Conservation (phyloP, 164 flowering plant species). For the Berberis thunbergii region DNA sequence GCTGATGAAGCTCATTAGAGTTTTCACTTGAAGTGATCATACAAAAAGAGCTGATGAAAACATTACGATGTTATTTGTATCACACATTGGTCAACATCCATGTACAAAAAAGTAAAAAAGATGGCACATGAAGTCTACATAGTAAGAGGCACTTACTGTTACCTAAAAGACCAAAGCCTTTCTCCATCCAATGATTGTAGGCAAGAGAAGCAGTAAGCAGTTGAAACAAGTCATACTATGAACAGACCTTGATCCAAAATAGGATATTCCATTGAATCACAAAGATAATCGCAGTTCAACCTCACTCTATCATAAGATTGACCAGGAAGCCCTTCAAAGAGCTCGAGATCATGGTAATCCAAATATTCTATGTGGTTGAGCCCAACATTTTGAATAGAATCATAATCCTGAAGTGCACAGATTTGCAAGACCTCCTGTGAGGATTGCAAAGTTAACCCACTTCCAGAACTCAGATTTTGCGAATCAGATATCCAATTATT, state of each 20-base stretch:
- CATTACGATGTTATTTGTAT: no score
- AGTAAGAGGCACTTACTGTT: no score
- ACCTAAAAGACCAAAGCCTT: no score
- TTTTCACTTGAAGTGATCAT: no score
- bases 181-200: neutral
- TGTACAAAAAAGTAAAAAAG: neutral
- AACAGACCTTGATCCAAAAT: conserved; percentile 52
- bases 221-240: conserved; percentile 26
- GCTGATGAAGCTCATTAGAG: no score
- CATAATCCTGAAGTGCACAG: conserved; percentile 37
- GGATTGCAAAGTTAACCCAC: conserved; percentile 19
- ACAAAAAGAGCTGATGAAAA: no score
- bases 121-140: neutral
- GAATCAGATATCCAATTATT: conserved; percentile 6
- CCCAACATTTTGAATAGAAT: conserved; percentile 24
- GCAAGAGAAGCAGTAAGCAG: neutral
- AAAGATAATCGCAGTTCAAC: conserved; percentile 26
- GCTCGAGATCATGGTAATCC: conserved; percentile 26
- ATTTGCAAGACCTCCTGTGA: conserved; percentile 29
- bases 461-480: conserved; percentile 19
- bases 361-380: conserved; percentile 26
- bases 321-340: conserved; percentile 26
- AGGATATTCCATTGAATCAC: conserved; percentile 42
- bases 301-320: conserved; percentile 32
- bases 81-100: neutral